Base-by-base conservation (phyloP, 148 eudicot genomes). In the Persicaria tinctoria region DNA sequence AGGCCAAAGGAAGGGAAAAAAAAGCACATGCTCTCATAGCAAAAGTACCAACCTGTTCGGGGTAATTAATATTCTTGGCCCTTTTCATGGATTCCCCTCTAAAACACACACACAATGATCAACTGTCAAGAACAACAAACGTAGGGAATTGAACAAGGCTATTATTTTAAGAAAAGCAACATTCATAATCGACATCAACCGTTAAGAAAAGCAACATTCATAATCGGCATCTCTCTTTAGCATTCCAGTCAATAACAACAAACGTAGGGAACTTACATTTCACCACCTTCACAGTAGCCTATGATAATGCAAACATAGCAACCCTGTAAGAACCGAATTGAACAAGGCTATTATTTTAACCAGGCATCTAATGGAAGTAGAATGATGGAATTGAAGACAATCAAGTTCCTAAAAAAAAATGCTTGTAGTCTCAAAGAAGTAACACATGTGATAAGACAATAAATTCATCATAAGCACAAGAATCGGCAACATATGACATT, bases 261-360 rank as follows among this genome's bases (percentile, higher is more conserved):
- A 20, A 48, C 41, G 47, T 16, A 71, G 38, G 38, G 7, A 8
- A 71, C 73, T 71, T 71, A 71, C 73, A 71, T 71, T 55, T 71
- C 73, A 71, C 73, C 73, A 7, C 54, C 73, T 71, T 71, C 73
- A n/a, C 73, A 71, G 41, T 71, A 71, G 51, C 73, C 73, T 46
- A 71, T 71, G 73, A 71, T 32, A 48, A 71, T 71, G 54, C 73
- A 71, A 71, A 71, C 73, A 71, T 71, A 47, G 73, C 73, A 71
- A 71, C 54, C 73, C 73, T 70, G 53, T 51, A n/a, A 46, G 4
- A 49, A 46, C 47, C n/a, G 23, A 57, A 32, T 1, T 32, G 63
- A 20, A 57, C n/a, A 57, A 57, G 32, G 27, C 3, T n/a, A 18
- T 57, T 18, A 57, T 23, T 57, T 32, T 32, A 32, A 57, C 27